Base-by-base conservation (phyloP, 2,329 filamentous ascomycete species). In the Mollisiaceae sp. region DNA sequence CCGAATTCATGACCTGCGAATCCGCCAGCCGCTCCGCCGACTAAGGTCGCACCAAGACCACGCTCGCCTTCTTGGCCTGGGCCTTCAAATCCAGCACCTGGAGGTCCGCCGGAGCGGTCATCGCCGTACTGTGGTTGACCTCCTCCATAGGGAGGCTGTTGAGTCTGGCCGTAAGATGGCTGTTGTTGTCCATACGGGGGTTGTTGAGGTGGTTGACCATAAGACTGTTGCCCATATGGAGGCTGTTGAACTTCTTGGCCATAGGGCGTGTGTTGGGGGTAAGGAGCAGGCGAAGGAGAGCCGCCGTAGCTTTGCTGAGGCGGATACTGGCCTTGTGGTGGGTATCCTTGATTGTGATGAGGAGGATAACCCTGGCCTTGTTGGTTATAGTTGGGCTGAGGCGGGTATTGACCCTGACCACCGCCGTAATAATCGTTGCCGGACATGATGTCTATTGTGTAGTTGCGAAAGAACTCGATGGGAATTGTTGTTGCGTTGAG, bases 1-100 rank as follows among this genome's bases (percentile, higher is more conserved):
- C 85, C 84, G 12, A 84, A 73, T 74, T 87, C 82, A 72, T 86
- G 82, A 0, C 82, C 85, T 0, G 85, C 64, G 64, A 83, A 82
- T 0, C 82, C 85, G 43, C 86, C 86, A 0, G 80, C 82, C 2
- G 81, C 83, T 24, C 83, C 59, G 15, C 85, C 85, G 1, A 85
- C 63, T 4, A 87, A 72, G 2, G 85, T 83, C 1, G 85, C 82
- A 14, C 85, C 80, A 14, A 88, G 78, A 9, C 86, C 85, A 54
- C 82, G 80, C 62, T 88, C 86, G 68, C 82, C 85, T 6, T 80
- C 78, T 38, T 69, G 69, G 15, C 67, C 73, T 6, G 69, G 66
- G 6, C 61, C 68, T 35, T 60, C 65, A 38, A 67, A 67, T 12
- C 63, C 70, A 14, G 69, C 54, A 63, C 69, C 64, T 57, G 22